Conservation (phyloP, 2,329 filamentous ascomycete genomes). For the Sarocladium oryzae region DNA sequence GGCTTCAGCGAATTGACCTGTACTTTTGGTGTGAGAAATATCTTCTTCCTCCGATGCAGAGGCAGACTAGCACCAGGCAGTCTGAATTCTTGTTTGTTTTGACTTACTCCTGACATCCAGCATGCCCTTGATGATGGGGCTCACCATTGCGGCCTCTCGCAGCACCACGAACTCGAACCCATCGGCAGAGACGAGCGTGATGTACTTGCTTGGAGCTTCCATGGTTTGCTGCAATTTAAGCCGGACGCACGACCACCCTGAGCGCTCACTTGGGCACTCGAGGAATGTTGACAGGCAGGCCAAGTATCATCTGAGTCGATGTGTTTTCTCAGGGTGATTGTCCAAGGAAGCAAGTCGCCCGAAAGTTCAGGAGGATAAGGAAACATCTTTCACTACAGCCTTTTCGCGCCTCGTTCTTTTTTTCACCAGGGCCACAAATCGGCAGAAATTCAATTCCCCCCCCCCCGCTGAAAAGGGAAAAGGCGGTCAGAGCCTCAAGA, state of each 20-base stretch:
- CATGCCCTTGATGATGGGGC: constrained; percentile 68
- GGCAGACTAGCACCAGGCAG: background rate
- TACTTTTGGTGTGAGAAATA: background rate
- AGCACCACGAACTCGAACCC: constrained; percentile 71
- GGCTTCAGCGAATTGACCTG: constrained; percentile 60
- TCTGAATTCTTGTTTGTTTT: too few species aligned
- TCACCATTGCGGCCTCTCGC: constrained; percentile 63
- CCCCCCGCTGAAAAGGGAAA: background rate
- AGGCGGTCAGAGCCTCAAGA: background rate
- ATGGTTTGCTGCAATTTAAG: constrained; percentile 15
- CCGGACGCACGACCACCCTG: background rate
- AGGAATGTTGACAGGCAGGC: background rate
- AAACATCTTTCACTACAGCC: background rate
- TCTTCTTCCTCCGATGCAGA: background rate
- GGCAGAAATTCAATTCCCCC: background rate
- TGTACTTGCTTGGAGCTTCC: constrained; percentile 52
- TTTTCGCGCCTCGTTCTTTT: constrained; percentile 8
- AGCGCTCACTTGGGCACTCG: constrained; percentile 9
- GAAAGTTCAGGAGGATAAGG: background rate
- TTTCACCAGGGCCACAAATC: background rate
- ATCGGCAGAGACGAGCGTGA: constrained; percentile 70
- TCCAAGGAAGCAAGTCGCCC: background rate
- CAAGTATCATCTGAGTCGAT: background rate
- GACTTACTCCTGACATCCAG: constrained; percentile 58
- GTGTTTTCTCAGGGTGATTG: background rate